A percentile compares a stretch with the other conserved stretches of the same genome.
Conservation (phyloP, 2,329 filamentous ascomycete genomes). For the Phyllosticta ampelicida region DNA sequence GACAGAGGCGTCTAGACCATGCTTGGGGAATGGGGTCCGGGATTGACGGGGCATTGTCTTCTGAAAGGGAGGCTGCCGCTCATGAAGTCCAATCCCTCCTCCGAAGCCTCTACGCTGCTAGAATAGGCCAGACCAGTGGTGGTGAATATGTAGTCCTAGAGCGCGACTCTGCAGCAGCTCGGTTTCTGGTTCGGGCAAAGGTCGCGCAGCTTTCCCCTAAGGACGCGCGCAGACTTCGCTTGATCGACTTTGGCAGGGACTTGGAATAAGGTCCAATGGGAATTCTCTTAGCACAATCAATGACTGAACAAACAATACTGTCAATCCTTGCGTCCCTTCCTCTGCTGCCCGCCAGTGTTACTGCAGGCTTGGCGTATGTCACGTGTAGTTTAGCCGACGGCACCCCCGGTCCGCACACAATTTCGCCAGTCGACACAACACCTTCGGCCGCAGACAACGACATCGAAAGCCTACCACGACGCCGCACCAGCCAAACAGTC, state of each 20-base stretch:
- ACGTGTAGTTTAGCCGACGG: neutral
- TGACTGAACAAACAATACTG: no score
- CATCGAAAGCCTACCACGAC: constrained; percentile 11
- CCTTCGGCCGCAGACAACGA: constrained; percentile 6
- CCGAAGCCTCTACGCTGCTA: constrained; percentile 35
- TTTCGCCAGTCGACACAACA: neutral
- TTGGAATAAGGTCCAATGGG: constrained; percentile 21
- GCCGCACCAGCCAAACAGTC: constrained; percentile 29
- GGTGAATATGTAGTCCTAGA: constrained; percentile 39
- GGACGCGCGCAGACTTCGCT: constrained; percentile 40
- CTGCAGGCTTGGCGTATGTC: neutral
- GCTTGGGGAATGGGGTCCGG: constrained; percentile 30
- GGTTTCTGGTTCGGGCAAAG: constrained; percentile 45
- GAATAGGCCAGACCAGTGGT: constrained; percentile 23
- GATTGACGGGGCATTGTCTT: constrained; percentile 18
- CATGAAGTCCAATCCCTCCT: constrained; percentile 37
- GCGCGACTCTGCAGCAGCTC: constrained; percentile 41
- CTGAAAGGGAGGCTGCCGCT: constrained; percentile 39
- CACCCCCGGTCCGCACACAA: neutral
- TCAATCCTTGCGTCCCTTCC: no score
- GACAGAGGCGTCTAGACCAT: constrained; percentile 42
- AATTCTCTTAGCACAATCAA: neutral
- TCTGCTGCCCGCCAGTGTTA: no score
- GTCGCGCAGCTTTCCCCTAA: constrained; percentile 46
- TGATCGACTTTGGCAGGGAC: constrained; percentile 42